Evolutionary conservation across 2,329 filamentous ascomycete genomes (phyloP), one percentile per base, ranked within the genome.

Genomic region (Tolypocladium album): DNA sequence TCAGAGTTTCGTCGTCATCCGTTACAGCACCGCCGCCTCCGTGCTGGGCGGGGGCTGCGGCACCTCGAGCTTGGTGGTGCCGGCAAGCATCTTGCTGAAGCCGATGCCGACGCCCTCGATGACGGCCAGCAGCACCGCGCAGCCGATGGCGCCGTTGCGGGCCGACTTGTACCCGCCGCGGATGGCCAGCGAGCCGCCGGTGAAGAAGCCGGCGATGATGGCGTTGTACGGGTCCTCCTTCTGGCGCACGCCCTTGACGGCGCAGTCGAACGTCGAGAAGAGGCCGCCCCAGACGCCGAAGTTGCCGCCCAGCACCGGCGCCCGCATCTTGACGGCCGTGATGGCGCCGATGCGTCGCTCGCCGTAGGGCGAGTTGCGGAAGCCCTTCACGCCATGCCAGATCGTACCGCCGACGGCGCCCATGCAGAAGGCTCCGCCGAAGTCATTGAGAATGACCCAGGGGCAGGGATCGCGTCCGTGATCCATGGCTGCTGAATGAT

Each of bases 161-260:
- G 94, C 92, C 27, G 93, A 91, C 79, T 90, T 92, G 75, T 88
- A 88, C 61, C 94, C 94, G 69, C 94, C 94, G 77, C 94, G 86
- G 64, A 97, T 87, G 58, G 94, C 94, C 40, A 99, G 82, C 38
- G 93, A 86, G 67, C 94, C 94, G 70, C 92, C 92, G 5, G 94
- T 97, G 76, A 97, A 93, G 82, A 97, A 97, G 59, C 94, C 94
- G 50, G 93, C 94, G 68, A 93, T 95, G 74, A 99, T 97, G 70
- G 92, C 92, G 78, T 97, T 97, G 80, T 92, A 97, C 17, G 94
- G 92, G 74, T 97, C 94, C 76, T 99, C 94, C 87, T 97, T 97
- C 82, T 94, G 90, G 65, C 92, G 82, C 60, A 93, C 79, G 61
- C 93, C 93, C 82, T 97, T 99, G 63, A 97, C 89, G 27, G 92